A percentile compares a stretch with the other conserved stretches of the same genome.
phyloP scores from a whole-genome alignment of 495 filamentous ascomycete genomes.

The Lophiostoma macrostomum region DNA sequence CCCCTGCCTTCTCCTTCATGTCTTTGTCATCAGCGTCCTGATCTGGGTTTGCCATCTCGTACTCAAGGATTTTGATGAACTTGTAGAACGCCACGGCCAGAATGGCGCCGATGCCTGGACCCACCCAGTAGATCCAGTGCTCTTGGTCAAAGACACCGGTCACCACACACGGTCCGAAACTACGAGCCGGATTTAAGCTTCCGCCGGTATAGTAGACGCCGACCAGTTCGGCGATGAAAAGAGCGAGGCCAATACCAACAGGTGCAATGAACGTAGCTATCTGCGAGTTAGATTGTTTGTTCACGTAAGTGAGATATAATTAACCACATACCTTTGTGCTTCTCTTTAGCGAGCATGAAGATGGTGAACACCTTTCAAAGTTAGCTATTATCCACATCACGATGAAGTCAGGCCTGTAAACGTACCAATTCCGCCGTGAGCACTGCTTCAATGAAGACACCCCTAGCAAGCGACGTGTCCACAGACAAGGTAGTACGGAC shows the following conservation, averaged over 20 bases:
- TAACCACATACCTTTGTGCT: constrained; percentile 39
- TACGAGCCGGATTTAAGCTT: constrained; percentile 32
- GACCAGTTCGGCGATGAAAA: constrained; percentile 62
- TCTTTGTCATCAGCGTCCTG: constrained; percentile 28
- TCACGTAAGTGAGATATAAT: constrained; percentile 42
- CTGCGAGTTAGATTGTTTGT: constrained; percentile 43
- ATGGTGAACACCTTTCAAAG: constrained; percentile 76
- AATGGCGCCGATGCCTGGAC: constrained; percentile 30
- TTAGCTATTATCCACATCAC: no score
- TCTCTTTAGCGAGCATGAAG: constrained; percentile 77
- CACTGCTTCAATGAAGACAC: constrained; percentile 76
- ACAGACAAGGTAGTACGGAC: constrained; percentile 54
- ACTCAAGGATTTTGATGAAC: constrained; percentile 31
- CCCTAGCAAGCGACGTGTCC: constrained; percentile 58
- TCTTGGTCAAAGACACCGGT: constrained; percentile 19
- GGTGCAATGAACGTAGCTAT: constrained; percentile 71
- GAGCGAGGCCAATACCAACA: constrained; percentile 68
- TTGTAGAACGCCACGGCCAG: constrained; percentile 29
- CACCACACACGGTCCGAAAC: constrained; percentile 33
- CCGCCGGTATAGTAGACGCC: constrained; percentile 40
- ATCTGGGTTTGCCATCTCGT: constrained; percentile 33
- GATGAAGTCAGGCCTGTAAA: no score
- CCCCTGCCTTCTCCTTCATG: constrained; percentile 1
- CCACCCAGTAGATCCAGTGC: constrained; percentile 38
- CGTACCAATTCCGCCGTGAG: constrained; percentile 70